Percentiles rank a stretch among this genome's conserved stretches.
Evolutionary conservation across 2,329 filamentous ascomycete species (phyloP).

Genomic region (Phaeophleospora eucalypticola): DNA sequence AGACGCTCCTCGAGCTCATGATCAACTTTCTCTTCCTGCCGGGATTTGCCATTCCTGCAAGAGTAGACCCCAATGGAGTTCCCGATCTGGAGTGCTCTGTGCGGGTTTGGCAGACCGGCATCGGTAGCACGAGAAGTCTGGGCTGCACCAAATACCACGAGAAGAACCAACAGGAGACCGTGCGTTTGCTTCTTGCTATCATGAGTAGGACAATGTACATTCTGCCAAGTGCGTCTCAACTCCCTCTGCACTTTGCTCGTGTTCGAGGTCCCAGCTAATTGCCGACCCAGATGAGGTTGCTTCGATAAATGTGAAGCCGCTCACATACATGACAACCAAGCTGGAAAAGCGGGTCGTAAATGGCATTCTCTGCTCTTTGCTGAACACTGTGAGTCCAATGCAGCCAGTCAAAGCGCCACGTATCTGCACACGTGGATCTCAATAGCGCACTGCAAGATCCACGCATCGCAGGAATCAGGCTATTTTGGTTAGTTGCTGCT

Average conservation of each 20-base stretch:
- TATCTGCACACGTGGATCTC: too few species aligned
- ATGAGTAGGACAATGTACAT: conserved; percentile 93
- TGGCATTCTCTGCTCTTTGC: conserved; percentile 81
- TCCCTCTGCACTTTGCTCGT: background rate
- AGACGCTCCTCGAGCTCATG: conserved; percentile 87
- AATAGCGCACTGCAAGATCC: too few species aligned
- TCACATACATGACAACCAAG: conserved; percentile 85
- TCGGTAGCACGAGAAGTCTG: conserved; percentile 87
- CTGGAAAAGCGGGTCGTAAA: conserved; percentile 88
- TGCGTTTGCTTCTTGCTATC: conserved; percentile 79
- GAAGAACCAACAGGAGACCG: conserved; percentile 84
- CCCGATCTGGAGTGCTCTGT: conserved; percentile 64
- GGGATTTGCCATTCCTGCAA: conserved; percentile 72
- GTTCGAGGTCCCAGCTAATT: conserved; percentile 13
- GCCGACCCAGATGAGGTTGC: conserved; percentile 58
- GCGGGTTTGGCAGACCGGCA: conserved; percentile 96
- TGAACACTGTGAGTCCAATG: conserved; percentile 74
- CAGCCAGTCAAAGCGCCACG: background rate
- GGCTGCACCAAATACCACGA: conserved; percentile 88
- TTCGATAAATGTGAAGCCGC: conserved; percentile 72
- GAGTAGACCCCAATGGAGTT: conserved; percentile 22
- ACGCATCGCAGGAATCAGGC: too few species aligned
- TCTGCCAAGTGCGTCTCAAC: conserved; percentile 59
- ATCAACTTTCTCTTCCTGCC: conserved; percentile 88
- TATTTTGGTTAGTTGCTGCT: too few species aligned